These are phyloP conservation scores for Chrysosporium queenslandicum DNA, from an alignment of 2,329 filamentous ascomycete species.

Conservation along the genomic window DNA sequence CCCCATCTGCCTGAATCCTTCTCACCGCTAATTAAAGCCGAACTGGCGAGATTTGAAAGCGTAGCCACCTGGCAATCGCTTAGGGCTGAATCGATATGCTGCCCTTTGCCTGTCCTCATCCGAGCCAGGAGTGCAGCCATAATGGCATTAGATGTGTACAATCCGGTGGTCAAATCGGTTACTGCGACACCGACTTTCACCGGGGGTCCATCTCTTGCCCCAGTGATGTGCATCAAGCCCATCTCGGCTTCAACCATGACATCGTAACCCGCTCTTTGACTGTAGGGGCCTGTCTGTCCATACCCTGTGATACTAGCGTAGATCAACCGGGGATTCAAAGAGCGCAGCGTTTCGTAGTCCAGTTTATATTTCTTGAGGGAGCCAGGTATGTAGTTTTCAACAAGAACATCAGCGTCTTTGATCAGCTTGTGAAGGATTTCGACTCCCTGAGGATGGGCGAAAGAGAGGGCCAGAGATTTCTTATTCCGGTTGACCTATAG, in stretches of 20 bases:
- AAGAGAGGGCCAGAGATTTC: slow-evolving; percentile 83
- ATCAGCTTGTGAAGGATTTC: slow-evolving; percentile 78
- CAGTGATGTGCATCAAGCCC: slow-evolving; percentile 97
- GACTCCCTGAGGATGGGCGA: slow-evolving; percentile 73
- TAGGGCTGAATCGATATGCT: slow-evolving; percentile 83
- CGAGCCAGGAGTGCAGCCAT: slow-evolving; percentile 84
- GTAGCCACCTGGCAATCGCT: slow-evolving; percentile 95
- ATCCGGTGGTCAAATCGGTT: slow-evolving; percentile 85
- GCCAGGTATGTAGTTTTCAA: slow-evolving; percentile 93
- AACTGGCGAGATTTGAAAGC: slow-evolving; percentile 89
- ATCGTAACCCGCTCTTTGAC: slow-evolving; percentile 82
- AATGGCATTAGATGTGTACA: slow-evolving; percentile 91
- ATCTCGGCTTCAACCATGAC: slow-evolving; percentile 99
- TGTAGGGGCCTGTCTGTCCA: slow-evolving; percentile 87
- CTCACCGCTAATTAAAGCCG: slow-evolving; percentile 76
- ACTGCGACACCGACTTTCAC: slow-evolving; percentile 97
- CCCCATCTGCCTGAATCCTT: slow-evolving; percentile 88
- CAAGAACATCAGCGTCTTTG: slow-evolving; percentile 77
- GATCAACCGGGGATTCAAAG: slow-evolving; percentile 76
- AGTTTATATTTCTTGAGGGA: slow-evolving; percentile 81
- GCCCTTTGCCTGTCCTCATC: slow-evolving; percentile 64
- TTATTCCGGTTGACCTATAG: slow-evolving; percentile 88
- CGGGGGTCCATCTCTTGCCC: slow-evolving; percentile 72
- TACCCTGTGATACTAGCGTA: slow-evolving; percentile 97
- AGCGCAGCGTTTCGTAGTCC: slow-evolving; percentile 70